Evolutionary conservation across 2,329 filamentous ascomycete genomes (phyloP).

Genomic region (Neospermospora avenae): DNA sequence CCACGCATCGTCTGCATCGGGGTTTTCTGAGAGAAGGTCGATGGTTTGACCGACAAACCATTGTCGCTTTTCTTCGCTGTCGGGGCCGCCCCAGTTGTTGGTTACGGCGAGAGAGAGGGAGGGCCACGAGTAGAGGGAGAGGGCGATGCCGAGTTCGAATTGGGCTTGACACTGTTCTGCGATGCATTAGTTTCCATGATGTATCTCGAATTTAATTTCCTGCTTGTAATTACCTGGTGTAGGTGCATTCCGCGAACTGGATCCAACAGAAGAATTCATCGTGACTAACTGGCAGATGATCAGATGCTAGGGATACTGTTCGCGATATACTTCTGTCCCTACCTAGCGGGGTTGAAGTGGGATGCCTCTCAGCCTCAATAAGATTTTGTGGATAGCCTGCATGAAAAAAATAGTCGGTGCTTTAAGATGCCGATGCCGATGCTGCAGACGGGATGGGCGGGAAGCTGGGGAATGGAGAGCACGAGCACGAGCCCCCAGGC

Average conservation of each 20-base stretch:
- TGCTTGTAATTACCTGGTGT: constrained; percentile 19
- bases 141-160: constrained; percentile 85
- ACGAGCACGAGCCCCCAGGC: too few species aligned
- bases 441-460: too few species aligned
- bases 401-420: constrained; percentile 2
- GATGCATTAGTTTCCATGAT: constrained; percentile 14
- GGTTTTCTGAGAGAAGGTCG: constrained; percentile 64
- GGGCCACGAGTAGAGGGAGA: constrained; percentile 83
- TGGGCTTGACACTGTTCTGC: constrained; percentile 55
- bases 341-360: constrained; percentile 10
- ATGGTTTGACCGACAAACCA: constrained; percentile 90
- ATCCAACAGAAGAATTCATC: constrained; percentile 20
- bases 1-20: constrained; percentile 70
- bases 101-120: constrained; percentile 83
- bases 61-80: constrained; percentile 83
- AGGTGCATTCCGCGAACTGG: constrained; percentile 4
- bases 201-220: constrained; percentile 6
- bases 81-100: constrained; percentile 83
- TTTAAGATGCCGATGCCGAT: constrained; percentile 2
- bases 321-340: constrained; percentile 11
- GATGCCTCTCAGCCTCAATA: constrained; percentile 3
- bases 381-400: constrained; percentile 14
- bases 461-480: too few species aligned
- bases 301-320: not conserved
- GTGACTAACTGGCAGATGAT: constrained; percentile 20